A percentile compares a stretch with the other conserved stretches of the same genome.
These are phyloP conservation scores for Capsicum rhomboideum DNA, from an alignment of 257 asterid genomes.

Conservation along the genomic window DNA sequence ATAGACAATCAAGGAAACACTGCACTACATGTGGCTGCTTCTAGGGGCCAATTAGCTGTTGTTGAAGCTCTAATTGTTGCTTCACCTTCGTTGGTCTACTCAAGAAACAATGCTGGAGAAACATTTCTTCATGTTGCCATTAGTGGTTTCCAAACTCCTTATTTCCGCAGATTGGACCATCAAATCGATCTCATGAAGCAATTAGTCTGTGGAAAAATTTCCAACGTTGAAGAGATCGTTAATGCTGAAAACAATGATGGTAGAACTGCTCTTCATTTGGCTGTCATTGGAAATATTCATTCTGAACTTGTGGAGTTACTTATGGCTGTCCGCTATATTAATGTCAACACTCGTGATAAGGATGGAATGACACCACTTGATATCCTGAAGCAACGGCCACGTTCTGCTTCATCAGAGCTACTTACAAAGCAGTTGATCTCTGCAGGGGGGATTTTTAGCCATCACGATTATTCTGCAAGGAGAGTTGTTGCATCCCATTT, in stretches of 20 bases:
- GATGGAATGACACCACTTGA: constrained; percentile 75
- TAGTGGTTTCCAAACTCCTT: constrained; percentile 69
- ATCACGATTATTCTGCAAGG: constrained; percentile 56
- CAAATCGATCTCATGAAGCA: constrained; percentile 69
- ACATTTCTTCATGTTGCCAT: constrained; percentile 75
- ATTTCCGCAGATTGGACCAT: constrained; percentile 76
- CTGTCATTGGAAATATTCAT: constrained; percentile 65
- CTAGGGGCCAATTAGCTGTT: constrained; percentile 66
- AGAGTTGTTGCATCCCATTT: constrained; percentile 59
- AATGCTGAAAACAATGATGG: constrained; percentile 50
- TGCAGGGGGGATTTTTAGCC: constrained; percentile 66
- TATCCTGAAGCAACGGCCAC: constrained; percentile 54
- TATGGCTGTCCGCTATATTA: constrained; percentile 43
- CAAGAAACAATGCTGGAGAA: constrained; percentile 52
- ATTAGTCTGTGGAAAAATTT: constrained; percentile 29
- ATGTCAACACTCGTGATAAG: constrained; percentile 56
- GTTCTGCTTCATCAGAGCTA: constrained; percentile 57
- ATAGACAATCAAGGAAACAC: constrained; percentile 71
- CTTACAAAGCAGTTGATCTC: constrained; percentile 58
- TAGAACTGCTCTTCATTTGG: constrained; percentile 71
- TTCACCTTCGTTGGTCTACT: constrained; percentile 38
- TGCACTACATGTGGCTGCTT: constrained; percentile 80
- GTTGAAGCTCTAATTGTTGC: constrained; percentile 66
- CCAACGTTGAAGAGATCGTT: constrained; percentile 40
- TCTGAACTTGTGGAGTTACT: constrained; percentile 70